Base-by-base conservation (phyloP, 768 basidiomycete genomes). In the Grammothele lineata region DNA sequence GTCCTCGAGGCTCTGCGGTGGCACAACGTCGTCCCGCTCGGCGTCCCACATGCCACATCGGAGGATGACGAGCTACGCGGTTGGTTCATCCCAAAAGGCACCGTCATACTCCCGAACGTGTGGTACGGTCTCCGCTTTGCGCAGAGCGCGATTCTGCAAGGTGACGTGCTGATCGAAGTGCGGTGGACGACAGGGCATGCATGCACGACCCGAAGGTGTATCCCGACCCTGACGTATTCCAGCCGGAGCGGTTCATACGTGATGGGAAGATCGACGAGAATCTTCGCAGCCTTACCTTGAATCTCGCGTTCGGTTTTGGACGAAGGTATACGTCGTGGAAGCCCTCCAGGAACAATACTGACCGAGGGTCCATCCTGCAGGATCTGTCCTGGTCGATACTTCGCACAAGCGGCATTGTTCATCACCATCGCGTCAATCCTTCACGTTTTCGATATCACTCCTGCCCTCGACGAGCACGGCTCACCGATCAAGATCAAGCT, bases 21-120 rank as follows among this genome's bases (percentile, higher is more conserved):
- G 70, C 61, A 59, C 35, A 62, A 60, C 7, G 56, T 60, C 0
- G 47, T 55, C 18, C 70, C 69, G 0, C 40, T 68, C 14, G 54
- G 57, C n/a, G 5, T 62, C 14, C 49, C 54, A 7, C 60, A 58
- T 18, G 32, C 37, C 7, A 45, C 53, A 0, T 37, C 41, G 9
- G 43, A 57, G 30, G 61, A 62, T 37, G 57, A 60, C 25, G 47
- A 50, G 5, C 57, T 59, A 39, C 15, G 48, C 2, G 58, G 57
- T 0, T 57, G 58, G 38, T 48, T 48, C 40, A 64, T 65, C 10
- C 61, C 62, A 2, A 45, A 47, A 5, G 58, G 57, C 4, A 55
- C 62, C 0, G 43, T 50, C 10, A 23, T 64, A 11, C 23, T 64
- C 4, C 32, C 55, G 2, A 64, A 64, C 48, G 37, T 54, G 9